Percentiles rank a stretch among this genome's conserved stretches.
Conservation (phyloP, 1,284 basidiomycete genomes). For the Leccinum pachyderme region DNA sequence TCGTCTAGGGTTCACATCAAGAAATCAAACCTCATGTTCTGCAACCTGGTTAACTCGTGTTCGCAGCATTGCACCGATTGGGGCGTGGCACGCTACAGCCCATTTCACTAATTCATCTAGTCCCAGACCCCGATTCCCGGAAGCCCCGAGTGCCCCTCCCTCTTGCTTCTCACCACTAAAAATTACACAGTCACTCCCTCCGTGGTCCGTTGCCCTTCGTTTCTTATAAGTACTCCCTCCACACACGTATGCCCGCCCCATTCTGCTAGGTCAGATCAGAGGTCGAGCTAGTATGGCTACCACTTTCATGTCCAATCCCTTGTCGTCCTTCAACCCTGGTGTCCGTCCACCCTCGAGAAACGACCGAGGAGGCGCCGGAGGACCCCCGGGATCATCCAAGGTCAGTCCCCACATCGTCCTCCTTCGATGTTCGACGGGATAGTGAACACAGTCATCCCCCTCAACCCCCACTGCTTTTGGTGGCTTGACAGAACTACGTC, state of each 20-base stretch:
- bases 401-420: conserved; percentile 18
- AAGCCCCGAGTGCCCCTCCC: conserved; percentile 24
- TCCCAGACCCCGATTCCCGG: conserved; percentile 26
- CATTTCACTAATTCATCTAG: conserved; percentile 29
- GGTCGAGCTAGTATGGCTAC: conserved; percentile 25
- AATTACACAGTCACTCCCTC: conserved; percentile 27
- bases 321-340: conserved; percentile 32
- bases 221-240: conserved; percentile 26
- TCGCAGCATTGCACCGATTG: conserved; percentile 31
- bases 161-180: conserved; percentile 31
- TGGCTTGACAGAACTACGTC: conserved; percentile 31
- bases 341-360: conserved; percentile 32
- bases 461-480: conserved; percentile 2
- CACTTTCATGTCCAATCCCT: conserved; percentile 29
- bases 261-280: conserved; percentile 26
- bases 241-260: conserved; percentile 23
- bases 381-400: conserved; percentile 30
- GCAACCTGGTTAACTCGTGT: conserved; percentile 39
- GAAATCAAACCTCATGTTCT: conserved; percentile 35
- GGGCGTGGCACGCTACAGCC: conserved; percentile 22
- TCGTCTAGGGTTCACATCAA: conserved; percentile 34
- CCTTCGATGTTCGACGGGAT: conserved; percentile 7
- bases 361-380: conserved; percentile 26
- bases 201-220: conserved; percentile 14
- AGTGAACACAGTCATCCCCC: conserved; percentile 13